phyloP scores from a whole-genome alignment of 768 basidiomycete species.

The Mycena vulgaris region DNA sequence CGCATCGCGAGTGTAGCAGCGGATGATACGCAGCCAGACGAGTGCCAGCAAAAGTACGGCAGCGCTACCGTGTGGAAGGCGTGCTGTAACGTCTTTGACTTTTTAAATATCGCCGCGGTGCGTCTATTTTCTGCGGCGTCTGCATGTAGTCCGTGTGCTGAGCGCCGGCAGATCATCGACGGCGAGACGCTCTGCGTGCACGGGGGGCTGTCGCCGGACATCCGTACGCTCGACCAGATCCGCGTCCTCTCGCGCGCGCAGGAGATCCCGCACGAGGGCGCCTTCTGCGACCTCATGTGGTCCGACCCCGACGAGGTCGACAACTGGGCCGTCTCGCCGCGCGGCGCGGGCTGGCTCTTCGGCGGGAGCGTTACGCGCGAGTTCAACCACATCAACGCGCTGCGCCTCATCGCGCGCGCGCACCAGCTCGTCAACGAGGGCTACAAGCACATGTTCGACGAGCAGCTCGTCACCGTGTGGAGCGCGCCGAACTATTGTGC shows the following conservation, averaged over 20 bases:
- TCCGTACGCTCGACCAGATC: conserved; percentile 95
- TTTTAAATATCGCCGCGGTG: conserved; percentile 94
- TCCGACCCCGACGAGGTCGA: conserved; percentile 96
- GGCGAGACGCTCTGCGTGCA: conserved; percentile 95
- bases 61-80: conserved; percentile 97
- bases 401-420: conserved; percentile 92
- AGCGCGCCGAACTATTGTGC: conserved; percentile 90
- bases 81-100: conserved; percentile 97
- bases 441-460: conserved; percentile 97
- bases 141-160: neutral
- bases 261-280: conserved; percentile 99
- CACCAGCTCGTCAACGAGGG: conserved; percentile 98
- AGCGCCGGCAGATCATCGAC: conserved; percentile 85
- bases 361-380: conserved; percentile 89
- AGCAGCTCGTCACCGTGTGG: conserved; percentile 94
- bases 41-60: conserved; percentile 98
- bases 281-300: conserved; percentile 99
- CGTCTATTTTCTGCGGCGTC: conserved; percentile 44
- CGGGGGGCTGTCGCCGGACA: conserved; percentile 96
- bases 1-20: conserved; percentile 2
- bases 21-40: conserved; percentile 67
- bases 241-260: conserved; percentile 94
- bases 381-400: conserved; percentile 95
- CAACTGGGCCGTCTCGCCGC: conserved; percentile 96
- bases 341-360: conserved; percentile 97